Evolutionary conservation across 2,329 filamentous ascomycete species (phyloP).

Genomic region (Aspergillus intermedius): DNA sequence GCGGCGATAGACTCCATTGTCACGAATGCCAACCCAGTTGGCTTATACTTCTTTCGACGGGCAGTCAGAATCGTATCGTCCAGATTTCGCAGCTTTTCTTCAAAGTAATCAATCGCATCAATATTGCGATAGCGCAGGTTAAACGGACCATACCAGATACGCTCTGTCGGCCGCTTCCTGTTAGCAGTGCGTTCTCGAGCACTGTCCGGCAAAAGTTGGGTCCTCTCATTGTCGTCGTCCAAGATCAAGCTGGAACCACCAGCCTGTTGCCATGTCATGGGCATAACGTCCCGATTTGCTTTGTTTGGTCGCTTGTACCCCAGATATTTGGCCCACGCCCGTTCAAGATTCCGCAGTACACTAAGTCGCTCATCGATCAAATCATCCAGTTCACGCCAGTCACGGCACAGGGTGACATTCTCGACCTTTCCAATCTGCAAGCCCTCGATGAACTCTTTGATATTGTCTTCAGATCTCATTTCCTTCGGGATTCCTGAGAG

Average conservation of each 20-base stretch:
- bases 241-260: conserved; percentile 23
- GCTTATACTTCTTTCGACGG: conserved; percentile 66
- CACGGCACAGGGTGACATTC: conserved; percentile 73
- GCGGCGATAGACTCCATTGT: conserved; percentile 95
- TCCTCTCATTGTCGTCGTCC: conserved; percentile 51
- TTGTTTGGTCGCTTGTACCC: conserved; percentile 49
- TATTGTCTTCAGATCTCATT: conserved; percentile 70
- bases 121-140: conserved; percentile 64
- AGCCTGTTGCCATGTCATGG: conserved; percentile 46
- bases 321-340: conserved; percentile 73
- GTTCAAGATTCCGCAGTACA: conserved; percentile 67
- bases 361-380: conserved; percentile 62
- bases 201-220: conserved; percentile 50
- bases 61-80: conserved; percentile 68
- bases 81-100: conserved; percentile 70
- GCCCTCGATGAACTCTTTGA: conserved; percentile 80
- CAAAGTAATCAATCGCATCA: conserved; percentile 91
- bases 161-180: conserved; percentile 57
- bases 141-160: conserved; percentile 72
- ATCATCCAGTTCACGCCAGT: conserved; percentile 77
- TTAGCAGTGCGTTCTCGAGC: conserved; percentile 36
- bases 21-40: conserved; percentile 84
- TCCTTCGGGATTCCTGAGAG: conserved; percentile 79
- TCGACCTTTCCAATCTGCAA: conserved; percentile 86
- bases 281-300: conserved; percentile 34